Evolutionary conservation across 768 basidiomycete species (phyloP), one percentile per base, ranked within the genome.

Genomic region (Omphalotus guepiniiformis): DNA sequence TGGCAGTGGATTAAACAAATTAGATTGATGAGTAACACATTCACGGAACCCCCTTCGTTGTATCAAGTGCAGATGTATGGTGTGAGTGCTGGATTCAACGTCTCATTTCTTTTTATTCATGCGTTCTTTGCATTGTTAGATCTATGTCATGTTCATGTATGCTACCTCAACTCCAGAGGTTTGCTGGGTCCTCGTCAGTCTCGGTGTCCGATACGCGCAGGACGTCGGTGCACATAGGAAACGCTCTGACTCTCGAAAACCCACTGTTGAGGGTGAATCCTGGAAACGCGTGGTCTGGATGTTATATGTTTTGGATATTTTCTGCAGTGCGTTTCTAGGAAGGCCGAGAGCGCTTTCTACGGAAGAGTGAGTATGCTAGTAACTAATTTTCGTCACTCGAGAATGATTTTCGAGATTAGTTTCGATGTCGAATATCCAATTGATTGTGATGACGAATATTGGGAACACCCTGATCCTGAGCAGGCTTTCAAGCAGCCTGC

Each of bases 361-460:
- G 35, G 78, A 77, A 54, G 82, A 84, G 74, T 78, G 38, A 28
- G 79, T 65, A 18, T 12, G 13, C 18, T n/a, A n/a, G 41, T 9
- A 1, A 27, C 6, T 15, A 36, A 5, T 21, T n/a, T 21, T 16
- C 35, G 8, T 37, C n/a, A 6, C n/a, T 37, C 35, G 21, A 37
- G 15, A 15, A n/a, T 37, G 6, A n/a, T n/a, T n/a, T n/a, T n/a
- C n/a, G n/a, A n/a, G n/a, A n/a, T 36, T 26, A 83, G 83, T 53
- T 79, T 78, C 47, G 82, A 85, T 47, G 67, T 78, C n/a, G 82
- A 81, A n/a, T 68, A 73, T 9, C 82, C 83, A 1, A 53, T 75
- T 1, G 80, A 82, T 12, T 78, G 80, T 16, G 83, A 85, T 47
- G 84, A 86, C 55, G 81, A 84, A 41, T 83, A 77, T 49, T 85